Evolutionary conservation across 177 flowering plant species (phyloP), one percentile per base, ranked within the genome.

Genomic region (Telopea speciosissima): DNA sequence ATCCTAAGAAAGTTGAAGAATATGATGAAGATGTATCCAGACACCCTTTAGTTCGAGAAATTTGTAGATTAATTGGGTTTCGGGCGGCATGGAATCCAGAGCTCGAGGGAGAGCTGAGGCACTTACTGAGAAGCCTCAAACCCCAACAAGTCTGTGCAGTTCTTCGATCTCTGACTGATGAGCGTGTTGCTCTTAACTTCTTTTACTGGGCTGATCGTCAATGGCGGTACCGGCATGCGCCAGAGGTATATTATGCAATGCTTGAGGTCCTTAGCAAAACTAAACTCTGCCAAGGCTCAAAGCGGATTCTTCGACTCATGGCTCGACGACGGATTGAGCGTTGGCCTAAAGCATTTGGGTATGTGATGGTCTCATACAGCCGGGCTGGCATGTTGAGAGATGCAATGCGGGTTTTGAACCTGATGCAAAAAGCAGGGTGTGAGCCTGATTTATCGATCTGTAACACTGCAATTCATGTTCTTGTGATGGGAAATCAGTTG

Each of bases 201-300:
- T 94, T 92, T 78, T 86, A 88, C 68, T 94, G 97, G 99, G 97
- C 92, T 65, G 91, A 94, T 54, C 67, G 92, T 66, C 96, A 89
- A 67, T 90, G 97, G 97, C 79, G 95, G 65, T 94, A 94, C 72
- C 79, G 89, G 23, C 99, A 92, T 69, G 83, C 79, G 31, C 82
- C 83, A 1, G 69, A 82, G 66, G 97, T 89, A 28, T 92, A 90
- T 68, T 88, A 88, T 71, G 76, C 79, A 22, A 86, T 94, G 92
- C 93, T 94, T 64, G 85, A 84, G 73, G 68, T 92, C 36, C 89
- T 94, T 11, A 83, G 96, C 74, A 90, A 80, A 85, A 94, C 97
- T 21, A 92, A 88, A 69, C 68, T 92, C 71, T 92, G 97, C 68
- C 91, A 86, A 75, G 97, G 89, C 54, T 89, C 93, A 16, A 85